phyloP scores from a whole-genome alignment of 169 alveolate species.

The Plasmodium gallinaceum region DNA sequence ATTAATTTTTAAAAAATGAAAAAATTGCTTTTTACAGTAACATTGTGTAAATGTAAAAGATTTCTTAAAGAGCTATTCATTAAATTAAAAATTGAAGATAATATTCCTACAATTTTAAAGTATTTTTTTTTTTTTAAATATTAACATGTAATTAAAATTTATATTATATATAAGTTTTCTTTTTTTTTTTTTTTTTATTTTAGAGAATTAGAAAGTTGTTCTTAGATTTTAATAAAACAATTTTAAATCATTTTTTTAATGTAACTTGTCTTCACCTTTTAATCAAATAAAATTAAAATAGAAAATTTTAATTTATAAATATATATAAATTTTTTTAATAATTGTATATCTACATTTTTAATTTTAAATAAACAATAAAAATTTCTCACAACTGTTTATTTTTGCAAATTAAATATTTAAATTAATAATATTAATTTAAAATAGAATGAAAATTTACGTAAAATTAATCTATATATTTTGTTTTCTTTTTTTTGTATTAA shows the following conservation, averaged over 20 bases:
- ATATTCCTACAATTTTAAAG: slow-evolving; percentile 33
- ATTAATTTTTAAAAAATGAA: not conserved
- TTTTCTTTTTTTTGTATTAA: too few species aligned
- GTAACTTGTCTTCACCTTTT: too few species aligned
- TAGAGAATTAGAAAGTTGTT: slow-evolving; percentile 43
- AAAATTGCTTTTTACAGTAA: slow-evolving; percentile 10
- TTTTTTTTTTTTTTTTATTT: not conserved
- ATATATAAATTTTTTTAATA: not conserved
- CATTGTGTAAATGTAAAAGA: slow-evolving; percentile 34
- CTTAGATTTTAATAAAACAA: not conserved
- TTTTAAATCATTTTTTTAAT: too few species aligned
- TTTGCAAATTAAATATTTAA: too few species aligned
- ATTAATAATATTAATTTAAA: too few species aligned
- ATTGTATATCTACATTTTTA: not conserved
- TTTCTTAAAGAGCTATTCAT: slow-evolving; percentile 30
- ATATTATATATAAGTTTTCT: not conserved
- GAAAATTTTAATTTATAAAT: not conserved
- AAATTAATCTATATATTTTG: too few species aligned
- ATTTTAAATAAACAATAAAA: too few species aligned
- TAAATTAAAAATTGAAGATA: slow-evolving; percentile 28
- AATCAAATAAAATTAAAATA: not conserved
- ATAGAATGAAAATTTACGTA: too few species aligned
- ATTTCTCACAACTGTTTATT: too few species aligned
- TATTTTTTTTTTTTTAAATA: not conserved
- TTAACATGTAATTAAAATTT: too few species aligned